Percentiles rank a stretch among this genome's conserved stretches.
phyloP scores from a whole-genome alignment of 2,329 filamentous ascomycete species.

The Lachnellula cervina region DNA sequence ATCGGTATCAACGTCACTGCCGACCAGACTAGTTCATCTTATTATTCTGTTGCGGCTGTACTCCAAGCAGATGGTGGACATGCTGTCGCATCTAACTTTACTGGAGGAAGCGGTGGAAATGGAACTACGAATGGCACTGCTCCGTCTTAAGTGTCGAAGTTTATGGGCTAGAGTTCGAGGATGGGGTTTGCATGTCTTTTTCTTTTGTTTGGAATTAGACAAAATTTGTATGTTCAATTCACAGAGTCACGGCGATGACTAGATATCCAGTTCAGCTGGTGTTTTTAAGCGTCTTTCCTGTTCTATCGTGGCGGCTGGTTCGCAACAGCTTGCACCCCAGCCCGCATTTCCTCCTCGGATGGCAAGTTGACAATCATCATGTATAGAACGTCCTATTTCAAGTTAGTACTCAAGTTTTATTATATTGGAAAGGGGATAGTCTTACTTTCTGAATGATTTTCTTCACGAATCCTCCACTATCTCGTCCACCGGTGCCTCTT shows the following conservation, averaged over 20 bases:
- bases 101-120: neutral
- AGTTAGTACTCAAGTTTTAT: neutral
- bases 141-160: neutral
- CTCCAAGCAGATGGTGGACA: constrained; percentile 16
- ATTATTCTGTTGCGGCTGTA: constrained; percentile 16
- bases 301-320: neutral
- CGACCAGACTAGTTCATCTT: constrained; percentile 17
- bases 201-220: neutral
- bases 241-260: neutral
- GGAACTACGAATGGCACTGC: neutral
- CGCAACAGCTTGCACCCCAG: neutral
- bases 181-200: neutral
- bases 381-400: constrained; percentile 42
- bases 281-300: neutral
- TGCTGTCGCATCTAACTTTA: too few species aligned
- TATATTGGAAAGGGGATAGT: neutral
- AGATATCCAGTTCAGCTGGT: neutral
- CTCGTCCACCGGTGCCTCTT: constrained; percentile 6
- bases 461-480: constrained; percentile 8
- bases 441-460: constrained; percentile 30
- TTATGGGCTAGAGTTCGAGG: neutral
- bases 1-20: constrained; percentile 39
- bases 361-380: constrained; percentile 49
- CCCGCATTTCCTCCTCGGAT: constrained; percentile 31
- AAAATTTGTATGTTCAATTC: neutral